Evolutionary conservation across 1,139 yeast genomes (phyloP), one percentile per base, ranked within the genome.

Genomic region (Suhomyces atakaporum): DNA sequence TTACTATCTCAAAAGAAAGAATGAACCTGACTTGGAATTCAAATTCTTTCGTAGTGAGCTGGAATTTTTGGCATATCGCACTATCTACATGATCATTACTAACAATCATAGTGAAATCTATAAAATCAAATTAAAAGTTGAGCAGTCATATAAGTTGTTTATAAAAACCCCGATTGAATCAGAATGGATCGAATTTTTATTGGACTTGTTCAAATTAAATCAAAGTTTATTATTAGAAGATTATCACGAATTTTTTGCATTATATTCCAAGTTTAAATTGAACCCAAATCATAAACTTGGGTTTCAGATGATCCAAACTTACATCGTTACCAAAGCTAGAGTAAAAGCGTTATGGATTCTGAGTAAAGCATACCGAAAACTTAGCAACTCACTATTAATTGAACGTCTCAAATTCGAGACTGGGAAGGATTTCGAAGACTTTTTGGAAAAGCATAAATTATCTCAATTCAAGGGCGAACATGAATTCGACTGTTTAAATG

Each of bases 51-150:
- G 48, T 3, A 40, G 46, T 15, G 72, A 73, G 42, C 58, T 68
- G 28, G 97, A 90, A 56, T 87, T 86, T 53, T 61, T 81, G 34
- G 75, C 87, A 31, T 90, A 87, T 57, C 69, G 90, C 35, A 70
- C 88, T n/a, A 65, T 89, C 3, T 90, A 90, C 57, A 75, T 82
- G 65, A 65, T 88, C 36, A 75, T 88, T 53, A 90, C 95, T n/a
- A 80, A 77, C 34, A 87, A 87, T 58, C 62, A 63, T 40, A 58
- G 73, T 16, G 81, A 75, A 35, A 63, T 77, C 3, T 63, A 61
- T 43, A 67, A 66, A 36, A 50, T 71, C 31, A 63, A 59, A 28
- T 47, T 64, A 28, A 47, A 39, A 7, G 37, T 53, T 11, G 43
- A 45, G 10, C 43, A 38, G 26, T 29, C 25, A 5, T 46, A 40